phyloP scores from a whole-genome alignment of 345 rosid species.

The Camelina hispida region DNA sequence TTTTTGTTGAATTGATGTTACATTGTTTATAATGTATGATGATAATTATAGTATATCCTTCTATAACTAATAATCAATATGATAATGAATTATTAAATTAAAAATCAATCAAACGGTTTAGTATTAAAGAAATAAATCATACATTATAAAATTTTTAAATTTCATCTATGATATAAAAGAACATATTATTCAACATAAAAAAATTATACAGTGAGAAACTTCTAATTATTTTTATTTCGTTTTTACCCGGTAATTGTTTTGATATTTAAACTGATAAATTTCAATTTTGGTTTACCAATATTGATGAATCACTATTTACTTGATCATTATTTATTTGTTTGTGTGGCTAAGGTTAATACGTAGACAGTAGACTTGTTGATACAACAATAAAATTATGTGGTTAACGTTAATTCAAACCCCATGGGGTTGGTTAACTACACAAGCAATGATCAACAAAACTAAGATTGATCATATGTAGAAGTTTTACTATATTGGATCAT shows the following conservation, averaged over 20 bases:
- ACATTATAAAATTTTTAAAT: background rate
- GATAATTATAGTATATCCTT: background rate
- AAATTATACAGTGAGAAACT: too few relatives aligned
- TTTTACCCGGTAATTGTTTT: too few relatives aligned
- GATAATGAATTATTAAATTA: background rate
- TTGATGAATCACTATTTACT: too few relatives aligned
- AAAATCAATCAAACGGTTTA: background rate
- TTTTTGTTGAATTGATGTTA: background rate
- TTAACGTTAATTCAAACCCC: background rate
- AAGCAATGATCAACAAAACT: constrained; percentile 9
- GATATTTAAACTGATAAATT: too few relatives aligned
- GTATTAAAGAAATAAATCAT: background rate
- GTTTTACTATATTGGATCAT: background rate
- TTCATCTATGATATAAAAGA: background rate
- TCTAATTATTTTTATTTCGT: too few relatives aligned
- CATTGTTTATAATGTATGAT: background rate
- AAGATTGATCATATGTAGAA: background rate
- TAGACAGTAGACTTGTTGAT: constrained; percentile 15
- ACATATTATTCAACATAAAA: too few relatives aligned
- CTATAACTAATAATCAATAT: background rate
- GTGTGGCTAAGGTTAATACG: constrained; percentile 4
- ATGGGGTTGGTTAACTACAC: constrained; percentile 20
- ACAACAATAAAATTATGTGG: constrained; percentile 14
- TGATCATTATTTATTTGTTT: background rate
- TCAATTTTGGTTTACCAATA: too few relatives aligned